phyloP scores from a whole-genome alignment of 371 early-diverging fungal species.

The Zychaea mexicana region DNA sequence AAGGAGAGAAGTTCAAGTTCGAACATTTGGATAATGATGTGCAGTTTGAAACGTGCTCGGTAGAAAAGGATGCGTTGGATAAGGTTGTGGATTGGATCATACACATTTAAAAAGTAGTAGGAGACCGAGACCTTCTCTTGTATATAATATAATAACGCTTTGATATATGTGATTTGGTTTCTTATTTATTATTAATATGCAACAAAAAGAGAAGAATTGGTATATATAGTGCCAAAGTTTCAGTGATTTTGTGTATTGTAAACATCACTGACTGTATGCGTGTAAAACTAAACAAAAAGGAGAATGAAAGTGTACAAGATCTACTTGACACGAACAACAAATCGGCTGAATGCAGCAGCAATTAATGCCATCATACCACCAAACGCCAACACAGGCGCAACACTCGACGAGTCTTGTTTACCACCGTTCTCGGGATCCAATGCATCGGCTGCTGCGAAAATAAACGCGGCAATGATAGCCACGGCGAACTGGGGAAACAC shows the following conservation, averaged over 20 bases:
- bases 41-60: constrained; percentile 63
- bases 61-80: constrained; percentile 49
- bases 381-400: constrained; percentile 60
- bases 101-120: neutral
- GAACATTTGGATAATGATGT: constrained; percentile 74
- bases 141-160: neutral
- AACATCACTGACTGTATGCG: neutral
- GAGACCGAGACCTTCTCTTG: neutral
- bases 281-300: neutral
- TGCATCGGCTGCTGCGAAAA: constrained; percentile 52
- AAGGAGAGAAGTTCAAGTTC: constrained; percentile 79
- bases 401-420: constrained; percentile 29
- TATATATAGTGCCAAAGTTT: too few relatives aligned
- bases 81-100: constrained; percentile 45
- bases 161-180: neutral
- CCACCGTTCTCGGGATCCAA: constrained; percentile 13
- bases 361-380: constrained; percentile 68
- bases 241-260: neutral
- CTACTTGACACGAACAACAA: constrained; percentile 38
- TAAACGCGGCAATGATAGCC: constrained; percentile 55
- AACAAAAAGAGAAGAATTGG: neutral
- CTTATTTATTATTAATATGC: too few relatives aligned
- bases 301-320: neutral
- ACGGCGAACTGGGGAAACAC: constrained; percentile 79
- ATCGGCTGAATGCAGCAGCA: constrained; percentile 58